Evolutionary conservation across 148 eudicot species (phyloP).

Genomic region (Camellia lanceoleosa): DNA sequence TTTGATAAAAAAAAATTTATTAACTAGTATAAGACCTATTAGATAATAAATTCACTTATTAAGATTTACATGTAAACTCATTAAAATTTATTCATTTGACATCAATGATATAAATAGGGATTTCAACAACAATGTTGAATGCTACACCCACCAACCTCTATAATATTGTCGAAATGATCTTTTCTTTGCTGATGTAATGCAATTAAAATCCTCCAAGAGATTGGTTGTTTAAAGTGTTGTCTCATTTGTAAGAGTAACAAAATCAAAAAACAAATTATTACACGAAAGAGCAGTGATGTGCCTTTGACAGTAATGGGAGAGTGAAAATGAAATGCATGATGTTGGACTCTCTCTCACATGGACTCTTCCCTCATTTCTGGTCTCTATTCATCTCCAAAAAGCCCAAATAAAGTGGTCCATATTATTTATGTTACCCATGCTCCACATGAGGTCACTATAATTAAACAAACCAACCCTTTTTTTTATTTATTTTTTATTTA

Average conservation of each 20-base stretch:
- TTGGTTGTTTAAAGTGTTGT: not conserved
- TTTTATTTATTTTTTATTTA: too few species aligned
- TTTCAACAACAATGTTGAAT: not conserved
- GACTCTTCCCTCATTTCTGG: not conserved
- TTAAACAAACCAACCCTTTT: too few species aligned
- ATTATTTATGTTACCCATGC: not conserved
- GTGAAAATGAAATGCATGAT: not conserved
- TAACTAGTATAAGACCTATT: too few species aligned
- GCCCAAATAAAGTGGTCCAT: not conserved
- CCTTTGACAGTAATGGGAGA: too few species aligned
- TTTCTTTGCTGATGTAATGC: not conserved
- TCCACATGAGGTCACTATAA: not conserved
- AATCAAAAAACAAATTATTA: not conserved
- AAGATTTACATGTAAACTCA: too few species aligned
- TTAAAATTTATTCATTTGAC: too few species aligned
- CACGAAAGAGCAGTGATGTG: not conserved
- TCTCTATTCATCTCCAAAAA: not conserved
- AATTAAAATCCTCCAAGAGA: not conserved
- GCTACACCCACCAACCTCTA: too few species aligned
- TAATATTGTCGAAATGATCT: not conserved
- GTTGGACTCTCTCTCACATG: not conserved
- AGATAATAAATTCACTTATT: too few species aligned
- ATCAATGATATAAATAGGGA: not conserved
- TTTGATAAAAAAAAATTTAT: too few species aligned
- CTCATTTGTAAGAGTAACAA: not conserved